Evolutionary conservation across 2,329 filamentous ascomycete genomes (phyloP).

Genomic region (Botrytis hyacinthi): DNA sequence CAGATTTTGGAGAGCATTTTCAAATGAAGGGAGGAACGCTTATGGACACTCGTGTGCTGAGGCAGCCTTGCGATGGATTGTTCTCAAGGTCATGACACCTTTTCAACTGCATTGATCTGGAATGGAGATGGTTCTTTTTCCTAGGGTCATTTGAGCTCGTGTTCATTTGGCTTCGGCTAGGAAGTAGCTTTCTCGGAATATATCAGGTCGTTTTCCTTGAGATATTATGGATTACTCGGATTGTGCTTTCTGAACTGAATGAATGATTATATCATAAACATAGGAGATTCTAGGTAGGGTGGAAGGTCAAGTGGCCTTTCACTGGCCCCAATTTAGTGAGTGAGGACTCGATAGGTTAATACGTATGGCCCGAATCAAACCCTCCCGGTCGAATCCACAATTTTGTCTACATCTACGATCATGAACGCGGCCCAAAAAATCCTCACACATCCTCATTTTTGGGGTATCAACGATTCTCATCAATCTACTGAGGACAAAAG

Average conservation of each 20-base stretch:
- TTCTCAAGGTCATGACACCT: conserved; percentile 14
- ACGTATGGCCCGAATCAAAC: neutral
- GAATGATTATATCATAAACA: conserved; percentile 11
- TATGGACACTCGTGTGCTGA: conserved; percentile 20
- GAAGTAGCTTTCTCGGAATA: conserved; percentile 21
- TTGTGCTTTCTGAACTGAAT: neutral
- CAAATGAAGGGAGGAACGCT: conserved; percentile 19
- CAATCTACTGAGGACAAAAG: neutral
- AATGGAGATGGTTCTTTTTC: conserved; percentile 18
- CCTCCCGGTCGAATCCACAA: neutral
- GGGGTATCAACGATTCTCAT: neutral
- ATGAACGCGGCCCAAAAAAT: neutral
- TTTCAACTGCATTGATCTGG: conserved; percentile 20
- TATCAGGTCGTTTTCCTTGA: conserved; percentile 22
- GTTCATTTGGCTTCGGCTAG: conserved; percentile 18
- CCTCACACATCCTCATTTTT: neutral
- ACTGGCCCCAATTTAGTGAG: neutral
- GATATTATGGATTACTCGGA: neutral
- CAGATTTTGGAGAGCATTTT: conserved; percentile 18
- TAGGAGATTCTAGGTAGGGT: neutral
- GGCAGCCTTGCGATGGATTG: conserved; percentile 18
- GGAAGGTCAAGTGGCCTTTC: conserved; percentile 1
- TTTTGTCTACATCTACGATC: too few species aligned
- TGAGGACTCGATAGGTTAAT: neutral
- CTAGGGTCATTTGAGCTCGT: conserved; percentile 13